A percentile compares a stretch with the other conserved stretches of the same genome.
Conservation (phyloP, 192 early-diverging fungal species). For the Coemansia sp. region DNA sequence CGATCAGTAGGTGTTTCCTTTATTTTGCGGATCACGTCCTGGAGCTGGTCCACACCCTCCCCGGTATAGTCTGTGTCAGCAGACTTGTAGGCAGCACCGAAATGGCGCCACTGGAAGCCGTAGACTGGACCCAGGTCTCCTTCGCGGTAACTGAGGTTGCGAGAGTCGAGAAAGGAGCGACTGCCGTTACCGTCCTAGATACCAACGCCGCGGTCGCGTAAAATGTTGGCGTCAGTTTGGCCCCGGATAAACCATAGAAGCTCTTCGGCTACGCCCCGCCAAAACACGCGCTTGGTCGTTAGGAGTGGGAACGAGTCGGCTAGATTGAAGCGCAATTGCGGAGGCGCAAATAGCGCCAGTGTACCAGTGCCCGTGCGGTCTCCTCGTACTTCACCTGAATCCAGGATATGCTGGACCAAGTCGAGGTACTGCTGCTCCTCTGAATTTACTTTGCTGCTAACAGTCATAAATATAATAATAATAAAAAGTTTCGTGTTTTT, state of each 20-base stretch:
- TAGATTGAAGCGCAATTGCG: slow-evolving; percentile 84
- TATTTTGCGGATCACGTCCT: slow-evolving; percentile 85
- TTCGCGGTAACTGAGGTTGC: slow-evolving; percentile 74
- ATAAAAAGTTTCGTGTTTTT: not conserved
- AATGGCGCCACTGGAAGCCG: slow-evolving; percentile 99
- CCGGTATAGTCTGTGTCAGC: slow-evolving; percentile 87
- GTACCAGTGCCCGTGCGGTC: slow-evolving; percentile 95
- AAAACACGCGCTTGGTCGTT: slow-evolving; percentile 95
- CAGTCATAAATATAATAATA: not conserved
- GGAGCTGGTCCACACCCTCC: slow-evolving; percentile 92
- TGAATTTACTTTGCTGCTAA: slow-evolving; percentile 14
- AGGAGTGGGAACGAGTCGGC: slow-evolving; percentile 83
- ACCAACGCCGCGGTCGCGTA: slow-evolving; percentile 75
- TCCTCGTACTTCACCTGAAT: slow-evolving; percentile 69
- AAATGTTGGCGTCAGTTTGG: slow-evolving; percentile 79
- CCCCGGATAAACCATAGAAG: slow-evolving; percentile 95
- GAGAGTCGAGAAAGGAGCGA: slow-evolving; percentile 84
- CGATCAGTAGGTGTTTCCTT: slow-evolving; percentile 85
- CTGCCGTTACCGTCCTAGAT: slow-evolving; percentile 94
- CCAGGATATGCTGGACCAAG: slow-evolving; percentile 74
- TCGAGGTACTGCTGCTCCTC: slow-evolving; percentile 91
- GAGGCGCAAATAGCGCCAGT: slow-evolving; percentile 81
- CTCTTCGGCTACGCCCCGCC: slow-evolving; percentile 91
- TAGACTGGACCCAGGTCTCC: slow-evolving; percentile 97
- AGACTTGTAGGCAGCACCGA: slow-evolving; percentile 89